Evolutionary conservation across 768 basidiomycete genomes (phyloP), one percentile per base, ranked within the genome.

Genomic region (Boletus bicolor): DNA sequence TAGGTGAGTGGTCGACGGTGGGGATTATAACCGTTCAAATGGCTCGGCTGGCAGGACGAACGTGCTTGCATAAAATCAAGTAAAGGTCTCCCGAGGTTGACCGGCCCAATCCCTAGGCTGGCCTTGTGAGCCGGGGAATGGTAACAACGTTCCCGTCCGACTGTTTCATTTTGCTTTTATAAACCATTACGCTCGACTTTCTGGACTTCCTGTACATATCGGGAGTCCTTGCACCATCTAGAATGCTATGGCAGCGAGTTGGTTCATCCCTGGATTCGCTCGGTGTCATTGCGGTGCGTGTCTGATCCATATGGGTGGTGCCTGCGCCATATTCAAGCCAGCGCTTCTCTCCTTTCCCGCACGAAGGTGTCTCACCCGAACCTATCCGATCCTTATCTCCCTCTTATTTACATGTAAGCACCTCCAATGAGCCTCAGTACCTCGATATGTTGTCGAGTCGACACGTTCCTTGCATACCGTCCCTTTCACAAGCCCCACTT

Each of bases 11-110:
- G 51, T 17, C 64, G 55, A 42, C 61, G 65, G 7, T 49, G 59
- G 45, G 53, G 53, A 11, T 52, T 64, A 64, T 68, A 60, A 61
- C 50, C 46, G 59, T 37, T 56, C 46, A 60, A 48, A 32, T 61
- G 51, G 36, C 55, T 62, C 48, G 54, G 53, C 43, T 64, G 63
- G 55, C 49, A 58, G 15, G 71, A 67, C 69, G 70, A 71, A 71
- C 70, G 70, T 71, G 70, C 62, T 39, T 73, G 71, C 70, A 71
- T 72, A 64, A 59, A 64, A 56, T 50, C 57, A 51, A 54, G 46
- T 24, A 53, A 53, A 43, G 55, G 51, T n/a, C 50, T 37, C 30
- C 55, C 38, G 53, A 28, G 6, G 28, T 38, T 42, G 47, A 41
- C 61, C 56, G 53, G 63, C 28, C 28, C 28, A 44, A 44, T 56